A percentile compares a stretch with the other conserved stretches of the same genome.
Conservation (phyloP, 1,139 yeast genomes). For the Yamadazyma diddensiae region DNA sequence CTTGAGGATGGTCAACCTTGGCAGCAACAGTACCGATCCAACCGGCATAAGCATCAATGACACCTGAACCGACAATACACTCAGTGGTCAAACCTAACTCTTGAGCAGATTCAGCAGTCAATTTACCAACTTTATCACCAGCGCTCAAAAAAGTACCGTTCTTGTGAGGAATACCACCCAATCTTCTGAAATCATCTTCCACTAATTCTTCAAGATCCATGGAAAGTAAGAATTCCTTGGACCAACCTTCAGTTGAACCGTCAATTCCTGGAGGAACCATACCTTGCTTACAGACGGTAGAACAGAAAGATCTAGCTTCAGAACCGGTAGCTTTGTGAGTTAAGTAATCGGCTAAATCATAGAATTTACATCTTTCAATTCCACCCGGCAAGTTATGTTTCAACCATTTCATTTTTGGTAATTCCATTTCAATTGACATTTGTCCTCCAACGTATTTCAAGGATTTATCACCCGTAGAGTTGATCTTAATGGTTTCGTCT, state of each 20-base stretch:
- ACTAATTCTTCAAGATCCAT: constrained; percentile 76
- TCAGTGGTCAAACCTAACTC: constrained; percentile 78
- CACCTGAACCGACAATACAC: constrained; percentile 90
- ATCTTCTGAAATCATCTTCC: constrained; percentile 68
- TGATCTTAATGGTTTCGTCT: constrained; percentile 79
- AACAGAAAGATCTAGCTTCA: constrained; percentile 83
- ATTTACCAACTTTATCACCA: constrained; percentile 81
- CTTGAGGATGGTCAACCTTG: constrained; percentile 54
- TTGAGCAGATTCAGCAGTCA: constrained; percentile 66
- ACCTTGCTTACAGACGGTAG: constrained; percentile 95
- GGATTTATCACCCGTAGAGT: constrained; percentile 73
- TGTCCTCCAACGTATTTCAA: constrained; percentile 94
- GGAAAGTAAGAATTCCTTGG: constrained; percentile 63
- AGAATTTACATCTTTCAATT: constrained; percentile 71
- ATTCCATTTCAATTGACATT: constrained; percentile 97
- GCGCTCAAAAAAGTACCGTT: constrained; percentile 78
- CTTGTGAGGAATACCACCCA: constrained; percentile 80
- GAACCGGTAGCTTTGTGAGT: constrained; percentile 88
- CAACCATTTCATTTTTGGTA: constrained; percentile 96
- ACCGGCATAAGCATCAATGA: constrained; percentile 97
- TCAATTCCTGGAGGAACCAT: constrained; percentile 90
- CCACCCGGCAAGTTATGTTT: constrained; percentile 77
- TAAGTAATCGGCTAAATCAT: constrained; percentile 86
- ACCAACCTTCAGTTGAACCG: constrained; percentile 86
- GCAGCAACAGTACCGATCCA: constrained; percentile 99